These are phyloP conservation scores for Arctostaphylos glauca DNA, from an alignment of 148 eudicot species.

Conservation along the genomic window DNA sequence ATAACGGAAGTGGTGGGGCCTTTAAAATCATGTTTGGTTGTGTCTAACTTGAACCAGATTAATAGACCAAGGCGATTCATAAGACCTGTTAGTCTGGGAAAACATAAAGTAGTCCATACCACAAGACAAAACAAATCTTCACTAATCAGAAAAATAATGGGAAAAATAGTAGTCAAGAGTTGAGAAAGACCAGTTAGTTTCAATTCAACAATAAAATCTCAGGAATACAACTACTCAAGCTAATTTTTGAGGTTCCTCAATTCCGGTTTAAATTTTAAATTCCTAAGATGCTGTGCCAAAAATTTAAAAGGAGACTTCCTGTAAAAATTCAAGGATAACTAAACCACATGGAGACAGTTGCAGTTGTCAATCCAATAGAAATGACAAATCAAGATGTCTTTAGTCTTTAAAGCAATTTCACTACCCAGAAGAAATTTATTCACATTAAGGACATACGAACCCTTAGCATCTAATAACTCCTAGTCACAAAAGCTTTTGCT, in stretches of 20 bases:
- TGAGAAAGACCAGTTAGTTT: background rate
- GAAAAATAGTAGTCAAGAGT: slow-evolving; percentile 2
- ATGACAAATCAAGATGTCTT: background rate
- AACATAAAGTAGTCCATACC: background rate
- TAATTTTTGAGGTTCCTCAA: background rate
- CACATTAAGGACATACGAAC: background rate
- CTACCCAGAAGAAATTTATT: background rate
- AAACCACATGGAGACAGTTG: background rate
- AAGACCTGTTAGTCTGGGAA: no score
- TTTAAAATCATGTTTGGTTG: no score
- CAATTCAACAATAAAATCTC: background rate
- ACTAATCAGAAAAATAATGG: background rate
- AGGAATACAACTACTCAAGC: background rate
- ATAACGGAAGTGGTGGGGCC: no score
- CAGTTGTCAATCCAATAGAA: background rate
- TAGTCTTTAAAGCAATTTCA: background rate
- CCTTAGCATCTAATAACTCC: background rate
- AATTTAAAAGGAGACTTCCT: background rate
- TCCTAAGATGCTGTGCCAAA: background rate
- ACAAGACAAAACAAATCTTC: background rate
- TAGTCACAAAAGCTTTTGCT: no score
- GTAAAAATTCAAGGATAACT: background rate
- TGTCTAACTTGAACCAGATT: no score
- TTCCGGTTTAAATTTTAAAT: background rate
- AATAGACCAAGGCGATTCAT: no score